Base-by-base conservation (phyloP, 176 grass and related monocot genomes). In the Tillandsia leiboldiana region DNA sequence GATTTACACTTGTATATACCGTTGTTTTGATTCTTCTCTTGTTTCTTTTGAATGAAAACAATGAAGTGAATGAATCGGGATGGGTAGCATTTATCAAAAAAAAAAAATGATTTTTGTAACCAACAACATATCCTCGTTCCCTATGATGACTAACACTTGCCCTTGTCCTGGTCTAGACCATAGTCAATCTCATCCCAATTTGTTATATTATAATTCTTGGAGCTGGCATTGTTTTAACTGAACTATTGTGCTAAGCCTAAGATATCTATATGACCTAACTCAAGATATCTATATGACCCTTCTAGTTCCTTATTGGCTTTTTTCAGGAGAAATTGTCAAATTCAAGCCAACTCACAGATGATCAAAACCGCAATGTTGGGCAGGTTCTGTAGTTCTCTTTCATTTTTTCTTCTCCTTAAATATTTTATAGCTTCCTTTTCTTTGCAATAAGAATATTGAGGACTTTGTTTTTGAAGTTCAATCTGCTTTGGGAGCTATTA, bases 271-370 rank as follows among this genome's bases (percentile, higher is more conserved):
- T 77, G 72, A 61, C 58, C 77, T 26, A 52, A 50, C 14, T 29
- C 9, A 51, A n/a, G 52, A 12, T n/a, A 22, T 59, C 58, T 80
- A 11, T 24, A 26, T 77, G 72, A 61, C 58, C 77, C 20, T 67
- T 53, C 71, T 68, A 28, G 5, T 68, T 72, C 53, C 70, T 72
- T 69, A 79, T 53, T 73, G 68, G 52, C 26, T 54, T 73, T 66
- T 59, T 24, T 54, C 78, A 96, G 91, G 91, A 91, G 69, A 91
- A 82, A 73, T 58, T 68, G 62, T 54, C 67, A 48, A 85, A 88
- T 49, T 70, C 67, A 53, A 70, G 77, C 51, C 57, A 71, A 78
- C 9, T 76, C 23, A 70, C 72, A 0, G 85, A 91, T 77, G 91
- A 91, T 67, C 82, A 91, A 70, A 77, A 70, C 26, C 72, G 65